Percentiles rank a stretch among this genome's conserved stretches.
Evolutionary conservation across 305 asterid species (phyloP).

Genomic region (Ajuga reptans): DNA sequence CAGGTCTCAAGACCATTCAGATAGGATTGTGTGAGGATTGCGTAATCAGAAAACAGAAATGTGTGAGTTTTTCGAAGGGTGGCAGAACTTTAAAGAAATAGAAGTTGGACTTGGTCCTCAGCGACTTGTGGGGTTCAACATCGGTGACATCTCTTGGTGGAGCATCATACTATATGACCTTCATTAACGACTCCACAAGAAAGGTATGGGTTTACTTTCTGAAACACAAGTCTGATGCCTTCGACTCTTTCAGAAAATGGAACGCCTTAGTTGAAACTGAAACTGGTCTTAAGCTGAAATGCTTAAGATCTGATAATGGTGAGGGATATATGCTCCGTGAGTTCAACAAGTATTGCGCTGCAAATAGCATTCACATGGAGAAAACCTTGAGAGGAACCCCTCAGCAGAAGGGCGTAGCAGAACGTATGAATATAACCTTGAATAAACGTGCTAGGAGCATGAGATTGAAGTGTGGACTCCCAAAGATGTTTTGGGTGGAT

Average conservation of each 20-base stretch:
- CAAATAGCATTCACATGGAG: not conserved
- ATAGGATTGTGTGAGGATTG: not conserved
- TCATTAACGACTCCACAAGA: no score
- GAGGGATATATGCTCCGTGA: not conserved
- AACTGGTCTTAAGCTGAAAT: not conserved
- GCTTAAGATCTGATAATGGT: no score
- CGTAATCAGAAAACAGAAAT: not conserved
- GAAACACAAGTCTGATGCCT: not conserved
- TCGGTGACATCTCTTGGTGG: no score
- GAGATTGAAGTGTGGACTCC: no score
- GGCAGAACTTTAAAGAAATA: no score
- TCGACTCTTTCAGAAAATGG: not conserved
- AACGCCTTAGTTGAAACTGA: not conserved
- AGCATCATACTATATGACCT: no score
- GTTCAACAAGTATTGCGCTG: not conserved
- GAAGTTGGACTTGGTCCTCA: no score
- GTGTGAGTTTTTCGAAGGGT: not conserved
- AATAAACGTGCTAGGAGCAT: no score
- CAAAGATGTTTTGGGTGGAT: no score
- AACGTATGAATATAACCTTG: no score
- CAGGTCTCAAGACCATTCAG: not conserved
- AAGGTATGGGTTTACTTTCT: not conserved
- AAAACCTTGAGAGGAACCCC: not conserved
- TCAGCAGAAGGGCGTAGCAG: not conserved
- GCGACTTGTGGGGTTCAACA: no score